phyloP scores from a whole-genome alignment of 108 stramenopile species.

The Cyclotella cryptica region DNA sequence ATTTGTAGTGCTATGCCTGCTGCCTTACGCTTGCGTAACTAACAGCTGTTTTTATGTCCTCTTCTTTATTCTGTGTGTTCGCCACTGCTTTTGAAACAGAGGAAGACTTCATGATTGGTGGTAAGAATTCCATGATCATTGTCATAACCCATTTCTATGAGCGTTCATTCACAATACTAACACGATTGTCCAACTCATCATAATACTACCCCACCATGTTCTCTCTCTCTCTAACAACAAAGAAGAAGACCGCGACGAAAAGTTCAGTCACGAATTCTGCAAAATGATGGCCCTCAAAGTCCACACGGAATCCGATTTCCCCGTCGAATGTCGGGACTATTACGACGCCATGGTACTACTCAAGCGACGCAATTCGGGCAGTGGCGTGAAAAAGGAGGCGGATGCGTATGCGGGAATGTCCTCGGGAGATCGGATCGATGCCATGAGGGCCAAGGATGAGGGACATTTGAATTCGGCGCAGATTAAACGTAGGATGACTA shows the following conservation, averaged over 20 bases:
- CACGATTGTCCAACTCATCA: no score
- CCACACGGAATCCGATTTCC: conserved; percentile 17
- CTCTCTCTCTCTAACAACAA: no score
- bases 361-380: conserved; percentile 11
- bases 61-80: not conserved
- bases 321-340: conserved; percentile 14
- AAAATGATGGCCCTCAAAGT: conserved; percentile 25
- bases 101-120: conserved; percentile 4
- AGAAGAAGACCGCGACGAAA: conserved; percentile 20
- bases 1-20: not conserved
- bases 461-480: conserved; percentile 44
- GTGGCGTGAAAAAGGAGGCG: not conserved
- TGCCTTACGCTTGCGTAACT: not conserved
- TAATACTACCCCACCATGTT: not conserved
- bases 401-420: conserved; percentile 24
- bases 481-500: conserved; percentile 47
- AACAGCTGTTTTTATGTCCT: not conserved
- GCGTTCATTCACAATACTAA: no score
- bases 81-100: not conserved
- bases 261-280: conserved; percentile 17
- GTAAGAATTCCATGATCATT: not conserved
- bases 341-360: conserved; percentile 6
- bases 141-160: not conserved
- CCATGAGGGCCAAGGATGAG: conserved; percentile 42
- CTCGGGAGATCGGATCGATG: conserved; percentile 34